Percentiles rank a stretch among this genome's conserved stretches.
Evolutionary conservation across 768 basidiomycete genomes (phyloP).

Genomic region (Russula dissimulans): DNA sequence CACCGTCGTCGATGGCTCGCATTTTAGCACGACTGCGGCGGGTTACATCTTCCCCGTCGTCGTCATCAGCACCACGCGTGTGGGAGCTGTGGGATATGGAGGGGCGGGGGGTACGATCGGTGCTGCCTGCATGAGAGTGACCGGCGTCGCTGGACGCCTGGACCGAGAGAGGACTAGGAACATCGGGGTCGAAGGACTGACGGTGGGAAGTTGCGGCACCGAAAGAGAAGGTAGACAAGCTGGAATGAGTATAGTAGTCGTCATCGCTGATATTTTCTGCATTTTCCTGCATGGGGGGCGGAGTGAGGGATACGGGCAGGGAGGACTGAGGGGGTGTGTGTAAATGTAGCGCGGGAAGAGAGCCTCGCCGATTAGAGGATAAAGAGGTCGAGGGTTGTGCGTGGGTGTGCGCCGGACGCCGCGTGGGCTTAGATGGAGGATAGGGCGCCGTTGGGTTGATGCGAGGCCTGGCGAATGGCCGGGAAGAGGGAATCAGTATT

Average conservation of each 20-base stretch:
- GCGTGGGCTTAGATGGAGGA: constrained; percentile 19
- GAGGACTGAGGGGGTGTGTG: constrained; percentile 19
- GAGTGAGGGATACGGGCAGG: constrained; percentile 14
- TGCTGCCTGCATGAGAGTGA: constrained; percentile 22
- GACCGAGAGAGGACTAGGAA: constrained; percentile 32
- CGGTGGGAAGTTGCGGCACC: constrained; percentile 27
- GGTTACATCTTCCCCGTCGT: constrained; percentile 27
- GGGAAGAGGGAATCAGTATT: constrained; percentile 2
- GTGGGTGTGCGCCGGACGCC: constrained; percentile 17
- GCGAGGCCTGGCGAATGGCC: constrained; percentile 9
- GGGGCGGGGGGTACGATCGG: constrained; percentile 38
- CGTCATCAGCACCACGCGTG: constrained; percentile 27
- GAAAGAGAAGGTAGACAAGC: constrained; percentile 36
- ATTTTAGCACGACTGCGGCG: constrained; percentile 31
- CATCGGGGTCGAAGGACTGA: constrained; percentile 22
- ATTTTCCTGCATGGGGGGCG: constrained; percentile 20
- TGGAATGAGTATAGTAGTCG: constrained; percentile 28
- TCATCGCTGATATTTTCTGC: constrained; percentile 16
- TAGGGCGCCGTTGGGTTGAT: constrained; percentile 17
- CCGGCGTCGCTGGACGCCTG: constrained; percentile 5
- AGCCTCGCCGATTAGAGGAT: constrained; percentile 23
- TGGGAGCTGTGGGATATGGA: constrained; percentile 32
- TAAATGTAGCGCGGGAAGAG: constrained; percentile 25
- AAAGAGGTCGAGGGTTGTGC: constrained; percentile 20
- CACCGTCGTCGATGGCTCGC: constrained; percentile 37